Evolutionary conservation across 805 yeast genomes (phyloP), one percentile per base, ranked within the genome.

Genomic region (Saccharomycopsis vini): DNA sequence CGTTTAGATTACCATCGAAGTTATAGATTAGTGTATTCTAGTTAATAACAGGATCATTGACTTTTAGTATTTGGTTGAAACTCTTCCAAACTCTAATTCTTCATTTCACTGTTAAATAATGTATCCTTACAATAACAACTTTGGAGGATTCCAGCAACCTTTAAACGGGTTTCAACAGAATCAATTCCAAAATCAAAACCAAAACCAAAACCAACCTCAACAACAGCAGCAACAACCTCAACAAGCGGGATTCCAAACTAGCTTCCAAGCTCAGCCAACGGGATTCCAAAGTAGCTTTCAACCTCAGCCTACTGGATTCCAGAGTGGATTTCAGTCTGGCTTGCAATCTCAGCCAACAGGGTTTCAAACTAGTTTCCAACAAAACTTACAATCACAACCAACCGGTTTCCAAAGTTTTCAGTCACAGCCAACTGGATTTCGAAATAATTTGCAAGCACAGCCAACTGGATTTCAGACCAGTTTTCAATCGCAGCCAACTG

Each of bases 401-500:
- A 28, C 49, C 23, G 41, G 49, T 0, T 54, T 43, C 37, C 53
- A 45, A 9, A 55, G 38, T 15, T 56, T 46, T 37, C 56, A 48
- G 15, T 49, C 48, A n/a, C 43, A 41, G 23, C 42, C 13, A 9
- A 36, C 48, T 40, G 40, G 16, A 23, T 50, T 52, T 39, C 49
- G 44, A 39, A 28, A 16, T 41, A 20, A 23, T 21, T 31, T 43
- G 32, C 55, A 51, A 18, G 47, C 53, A 23, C 62, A 56, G 41
- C 52, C 54, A 30, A 60, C 63, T 12, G 64, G 64, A 5, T 54
- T 47, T 36, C 52, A 43, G 31, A 50, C 43, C 16, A 36, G 47
- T 22, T 23, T 52, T 32, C 53, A 57, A 47, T 36, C 61, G 7
- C 67, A 61, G 45, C 55, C 56, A 19, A 61, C 68, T 19, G 67